Conservation (phyloP, 1,139 yeast species). For the Suhomyces panamericanus region DNA sequence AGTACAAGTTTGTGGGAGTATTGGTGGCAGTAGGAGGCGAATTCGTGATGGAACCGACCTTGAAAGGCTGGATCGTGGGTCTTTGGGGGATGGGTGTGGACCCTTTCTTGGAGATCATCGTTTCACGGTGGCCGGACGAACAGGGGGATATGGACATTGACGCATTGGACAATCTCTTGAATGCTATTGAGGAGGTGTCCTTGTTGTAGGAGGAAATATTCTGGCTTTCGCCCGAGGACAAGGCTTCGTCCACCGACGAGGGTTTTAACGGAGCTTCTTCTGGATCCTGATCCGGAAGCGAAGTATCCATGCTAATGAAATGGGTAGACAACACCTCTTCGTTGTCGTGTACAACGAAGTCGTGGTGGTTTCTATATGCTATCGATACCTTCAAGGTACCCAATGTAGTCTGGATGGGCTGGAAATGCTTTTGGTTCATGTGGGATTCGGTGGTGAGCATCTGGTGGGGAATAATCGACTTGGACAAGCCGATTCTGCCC, state of each 20-base stretch:
- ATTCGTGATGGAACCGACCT: constrained; percentile 59
- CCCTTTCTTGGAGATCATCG: constrained; percentile 15
- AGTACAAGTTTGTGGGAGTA: constrained; percentile 20
- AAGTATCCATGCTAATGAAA: constrained; percentile 48
- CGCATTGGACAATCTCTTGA: constrained; percentile 15
- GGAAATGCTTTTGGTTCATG: constrained; percentile 58
- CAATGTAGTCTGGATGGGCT: constrained; percentile 69
- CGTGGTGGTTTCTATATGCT: constrained; percentile 71
- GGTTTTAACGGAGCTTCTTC: constrained; percentile 5
- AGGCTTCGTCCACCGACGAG: constrained; percentile 7
- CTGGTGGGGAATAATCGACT: constrained; percentile 54
- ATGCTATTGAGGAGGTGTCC: constrained; percentile 7
- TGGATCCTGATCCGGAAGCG: constrained; percentile 5
- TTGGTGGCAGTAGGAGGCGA: constrained; percentile 39
- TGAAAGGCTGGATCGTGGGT: constrained; percentile 56
- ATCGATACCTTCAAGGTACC: constrained; percentile 77
- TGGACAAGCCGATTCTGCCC: constrained; percentile 82
- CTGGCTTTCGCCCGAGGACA: constrained; percentile 6
- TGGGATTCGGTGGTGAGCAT: constrained; percentile 49
- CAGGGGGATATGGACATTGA: constrained; percentile 35
- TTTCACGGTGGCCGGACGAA: constrained; percentile 18
- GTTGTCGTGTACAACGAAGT: constrained; percentile 66
- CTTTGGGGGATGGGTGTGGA: constrained; percentile 26
- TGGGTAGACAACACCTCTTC: constrained; percentile 65
- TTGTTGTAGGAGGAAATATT: constrained; percentile 3